Percentiles rank a stretch among this genome's conserved stretches.
phyloP scores from a whole-genome alignment of 495 filamentous ascomycete genomes.

The Xylaria cubensis region DNA sequence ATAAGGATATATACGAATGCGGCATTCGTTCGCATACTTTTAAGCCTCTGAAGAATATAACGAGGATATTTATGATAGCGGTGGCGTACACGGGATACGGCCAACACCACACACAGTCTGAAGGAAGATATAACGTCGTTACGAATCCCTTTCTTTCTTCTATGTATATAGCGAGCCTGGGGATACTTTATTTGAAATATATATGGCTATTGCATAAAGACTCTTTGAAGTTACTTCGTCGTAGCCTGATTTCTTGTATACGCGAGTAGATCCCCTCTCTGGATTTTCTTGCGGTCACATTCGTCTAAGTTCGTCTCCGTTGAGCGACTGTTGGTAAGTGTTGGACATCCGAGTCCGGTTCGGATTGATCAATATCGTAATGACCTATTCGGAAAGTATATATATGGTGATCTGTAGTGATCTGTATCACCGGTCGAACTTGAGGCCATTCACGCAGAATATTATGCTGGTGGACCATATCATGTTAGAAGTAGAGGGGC shows the following conservation, averaged over 20 bases:
- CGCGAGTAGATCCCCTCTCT: background rate
- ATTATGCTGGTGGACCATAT: no score
- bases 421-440: no score
- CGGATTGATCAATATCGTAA: no score
- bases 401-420: no score
- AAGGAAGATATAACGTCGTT: slow-evolving; percentile 14
- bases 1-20: background rate
- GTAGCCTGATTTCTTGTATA: background rate
- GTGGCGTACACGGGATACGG: background rate
- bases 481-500: no score
- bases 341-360: no score
- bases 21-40: background rate
- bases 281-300: background rate
- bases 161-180: background rate
- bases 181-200: background rate
- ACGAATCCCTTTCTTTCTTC: slow-evolving; percentile 9
- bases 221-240: background rate
- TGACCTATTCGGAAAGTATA: no score
- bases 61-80: background rate
- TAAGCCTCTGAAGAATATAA: background rate
- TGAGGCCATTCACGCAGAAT: no score
- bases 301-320: no score
- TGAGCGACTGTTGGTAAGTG: no score
- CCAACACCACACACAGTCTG: background rate
- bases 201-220: background rate